Evolutionary conservation across 257 asterid genomes (phyloP).

Genomic region (Eucommia ulmoides): DNA sequence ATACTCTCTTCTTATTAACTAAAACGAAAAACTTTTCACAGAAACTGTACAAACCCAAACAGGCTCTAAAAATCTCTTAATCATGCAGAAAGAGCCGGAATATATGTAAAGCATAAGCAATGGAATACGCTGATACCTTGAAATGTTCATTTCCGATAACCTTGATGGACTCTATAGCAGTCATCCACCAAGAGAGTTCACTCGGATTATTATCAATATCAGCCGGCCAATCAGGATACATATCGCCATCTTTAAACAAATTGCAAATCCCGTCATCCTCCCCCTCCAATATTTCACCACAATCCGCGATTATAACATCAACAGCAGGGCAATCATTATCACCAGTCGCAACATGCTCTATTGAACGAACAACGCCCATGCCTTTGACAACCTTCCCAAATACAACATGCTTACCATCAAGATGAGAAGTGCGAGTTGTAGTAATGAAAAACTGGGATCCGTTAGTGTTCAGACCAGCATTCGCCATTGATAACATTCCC

Average conservation of each 20-base stretch:
- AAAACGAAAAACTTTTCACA: too few relatives aligned
- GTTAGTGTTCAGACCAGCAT: constrained; percentile 25
- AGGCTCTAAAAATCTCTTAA: too few relatives aligned
- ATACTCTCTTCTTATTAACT: too few relatives aligned
- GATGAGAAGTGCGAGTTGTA: constrained; percentile 18
- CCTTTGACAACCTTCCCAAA: constrained; percentile 69
- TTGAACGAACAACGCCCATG: constrained; percentile 49
- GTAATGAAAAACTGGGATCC: constrained; percentile 27
- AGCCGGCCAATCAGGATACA: constrained; percentile 28
- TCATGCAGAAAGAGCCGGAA: background rate
- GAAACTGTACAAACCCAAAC: too few relatives aligned
- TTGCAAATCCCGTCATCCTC: constrained; percentile 24
- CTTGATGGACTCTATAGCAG: constrained; percentile 21
- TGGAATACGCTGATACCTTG: constrained; percentile 14
- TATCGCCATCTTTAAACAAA: constrained; percentile 32
- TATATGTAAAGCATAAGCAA: background rate
- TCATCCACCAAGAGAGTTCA: constrained; percentile 29
- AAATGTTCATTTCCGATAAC: constrained; percentile 24
- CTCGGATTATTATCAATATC: constrained; percentile 25
- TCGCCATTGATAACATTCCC: constrained; percentile 33
- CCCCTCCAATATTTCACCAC: constrained; percentile 63
- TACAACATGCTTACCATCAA: constrained; percentile 70
- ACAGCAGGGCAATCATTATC: constrained; percentile 28
- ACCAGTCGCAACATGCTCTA: constrained; percentile 35
- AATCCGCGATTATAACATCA: constrained; percentile 41